Percentiles rank a stretch among this genome's conserved stretches.
Evolutionary conservation across 345 rosid species (phyloP).

Genomic region (Pistacia integerrima): DNA sequence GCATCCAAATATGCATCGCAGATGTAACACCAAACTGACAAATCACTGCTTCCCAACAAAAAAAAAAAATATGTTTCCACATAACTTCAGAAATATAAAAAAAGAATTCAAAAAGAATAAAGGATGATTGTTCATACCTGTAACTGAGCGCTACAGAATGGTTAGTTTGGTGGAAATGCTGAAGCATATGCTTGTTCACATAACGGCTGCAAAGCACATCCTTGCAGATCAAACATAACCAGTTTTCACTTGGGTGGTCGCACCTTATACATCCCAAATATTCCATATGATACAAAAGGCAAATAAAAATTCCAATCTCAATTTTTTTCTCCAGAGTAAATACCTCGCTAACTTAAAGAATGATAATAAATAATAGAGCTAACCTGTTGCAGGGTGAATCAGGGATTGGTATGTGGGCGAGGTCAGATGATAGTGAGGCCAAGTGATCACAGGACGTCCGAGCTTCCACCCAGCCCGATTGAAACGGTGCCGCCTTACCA

Average conservation of each 20-base stretch:
- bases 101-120: not conserved
- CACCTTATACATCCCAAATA: constrained; percentile 51
- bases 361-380: too few species aligned
- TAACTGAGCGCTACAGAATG: constrained; percentile 78
- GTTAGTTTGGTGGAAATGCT: constrained; percentile 60
- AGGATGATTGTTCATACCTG: constrained; percentile 40
- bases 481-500: constrained; percentile 67
- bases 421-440: constrained; percentile 61
- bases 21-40: constrained; percentile 85
- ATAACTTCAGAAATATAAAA: too few species aligned
- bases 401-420: constrained; percentile 63
- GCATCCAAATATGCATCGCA: constrained; percentile 87
- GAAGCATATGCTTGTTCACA: constrained; percentile 86
- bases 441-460: constrained; percentile 77
- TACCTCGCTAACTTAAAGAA: too few species aligned
- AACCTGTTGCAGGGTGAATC: constrained; percentile 73
- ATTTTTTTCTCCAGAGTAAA: too few species aligned
- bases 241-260: constrained; percentile 75
- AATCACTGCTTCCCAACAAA: constrained; percentile 52
- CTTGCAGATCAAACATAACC: constrained; percentile 84
- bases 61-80: not conserved
- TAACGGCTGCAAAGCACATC: constrained; percentile 91
- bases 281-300: not conserved
- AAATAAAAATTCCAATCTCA: not conserved
- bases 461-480: constrained; percentile 93